Base-by-base conservation (phyloP, 2,329 filamentous ascomycete species). In the Arthrobotrys conoides region DNA sequence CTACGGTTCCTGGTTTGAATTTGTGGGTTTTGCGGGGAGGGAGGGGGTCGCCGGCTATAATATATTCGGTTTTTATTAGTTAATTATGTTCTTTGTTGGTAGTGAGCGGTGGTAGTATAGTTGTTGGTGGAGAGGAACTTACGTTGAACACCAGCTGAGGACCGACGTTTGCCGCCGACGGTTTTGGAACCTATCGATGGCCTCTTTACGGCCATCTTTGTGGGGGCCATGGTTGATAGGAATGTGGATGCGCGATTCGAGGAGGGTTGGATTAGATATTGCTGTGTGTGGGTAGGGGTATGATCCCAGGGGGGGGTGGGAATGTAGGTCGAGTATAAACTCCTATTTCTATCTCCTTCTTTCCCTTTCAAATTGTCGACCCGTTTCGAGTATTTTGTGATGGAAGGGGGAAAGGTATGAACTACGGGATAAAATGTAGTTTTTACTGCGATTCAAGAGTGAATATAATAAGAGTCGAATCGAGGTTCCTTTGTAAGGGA, bases 1-100 rank as follows among this genome's bases (percentile, higher is more conserved):
- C 95, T 81, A 93, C 88, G 51, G 94, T 97, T 83, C 94, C 94
- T 0, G 92, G 92, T 71, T 87, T 89, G 83, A 93, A 94, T 81
- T 92, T 89, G 80, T 88, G 88, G 36, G 82, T 82, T 75, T 85
- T 86, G 36, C 57, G 86, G 16, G 48, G 33, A 0, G 92, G 91
- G 55, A 92, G 86, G 33, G 92, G 92, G 82, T 94, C 92, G 76
- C 92, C 92, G 82, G 92, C 91, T 93, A n/a, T n/a, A n/a, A n/a
- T n/a, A n/a, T n/a, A n/a, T n/a, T n/a, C n/a, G n/a, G 30, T 27
- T 38, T 51, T 27, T 53, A 8, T 55, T 20, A 16, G 20, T 48
- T 48, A 20, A 5, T 41, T 64, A n/a, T n/a, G 12, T 27, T 63
- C 18, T 24, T 38, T 24, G 51, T 36, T 38, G 51, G 30, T 38